phyloP scores from a whole-genome alignment of 192 early-diverging fungal species.

The Linnemannia hyalina region DNA sequence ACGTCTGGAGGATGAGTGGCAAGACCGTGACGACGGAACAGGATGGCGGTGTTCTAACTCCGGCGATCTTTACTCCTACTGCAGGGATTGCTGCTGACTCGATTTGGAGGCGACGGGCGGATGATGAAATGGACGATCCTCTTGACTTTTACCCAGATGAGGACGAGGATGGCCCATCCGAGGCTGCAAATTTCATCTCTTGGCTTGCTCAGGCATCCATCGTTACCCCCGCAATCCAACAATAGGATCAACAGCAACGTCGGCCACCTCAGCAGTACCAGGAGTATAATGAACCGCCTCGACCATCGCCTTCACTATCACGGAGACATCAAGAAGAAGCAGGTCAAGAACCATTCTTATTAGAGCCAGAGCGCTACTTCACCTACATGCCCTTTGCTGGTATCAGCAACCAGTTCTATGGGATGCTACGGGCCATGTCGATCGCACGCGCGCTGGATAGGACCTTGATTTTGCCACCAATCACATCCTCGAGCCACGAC shows the following conservation, averaged over 20 bases:
- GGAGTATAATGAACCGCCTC: background rate
- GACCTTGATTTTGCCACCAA: slow-evolving; percentile 11
- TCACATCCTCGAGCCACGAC: slow-evolving; percentile 13
- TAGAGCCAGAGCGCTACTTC: slow-evolving; percentile 8
- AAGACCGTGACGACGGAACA: background rate
- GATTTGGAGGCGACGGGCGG: background rate
- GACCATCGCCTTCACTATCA: background rate
- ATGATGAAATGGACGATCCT: background rate
- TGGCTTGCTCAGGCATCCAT: slow-evolving; percentile 7
- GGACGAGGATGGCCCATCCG: background rate
- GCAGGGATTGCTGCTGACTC: background rate
- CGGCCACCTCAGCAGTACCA: background rate
- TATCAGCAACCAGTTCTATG: slow-evolving; percentile 16
- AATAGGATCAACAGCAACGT: background rate
- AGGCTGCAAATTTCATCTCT: slow-evolving; percentile 8
- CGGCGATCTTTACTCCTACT: background rate
- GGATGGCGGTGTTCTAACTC: background rate
- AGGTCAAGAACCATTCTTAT: background rate
- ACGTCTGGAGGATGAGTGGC: background rate
- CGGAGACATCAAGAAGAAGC: background rate
- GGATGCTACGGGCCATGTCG: slow-evolving; percentile 14
- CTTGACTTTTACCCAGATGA: slow-evolving; percentile 13
- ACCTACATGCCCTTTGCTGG: slow-evolving; percentile 15
- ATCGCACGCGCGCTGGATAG: slow-evolving; percentile 1
- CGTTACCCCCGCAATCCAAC: background rate